phyloP scores from a whole-genome alignment of 2,329 filamentous ascomycete genomes.

The Harringtonia lauricola region DNA sequence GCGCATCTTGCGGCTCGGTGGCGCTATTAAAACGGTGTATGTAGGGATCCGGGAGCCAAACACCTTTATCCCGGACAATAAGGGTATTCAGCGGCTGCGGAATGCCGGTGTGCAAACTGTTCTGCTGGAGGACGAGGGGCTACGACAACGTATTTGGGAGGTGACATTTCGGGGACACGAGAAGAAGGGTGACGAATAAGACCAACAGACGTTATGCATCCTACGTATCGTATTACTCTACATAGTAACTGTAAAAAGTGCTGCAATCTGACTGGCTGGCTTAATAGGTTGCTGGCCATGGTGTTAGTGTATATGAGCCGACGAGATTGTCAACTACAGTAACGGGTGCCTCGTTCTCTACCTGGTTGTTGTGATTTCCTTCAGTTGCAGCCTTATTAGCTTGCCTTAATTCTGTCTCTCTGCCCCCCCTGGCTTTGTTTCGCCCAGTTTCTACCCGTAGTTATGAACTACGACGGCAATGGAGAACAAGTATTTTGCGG shows the following conservation, averaged over 20 bases:
- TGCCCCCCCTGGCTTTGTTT: slow-evolving; percentile 7
- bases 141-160: background rate
- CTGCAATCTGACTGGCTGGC: too few species aligned
- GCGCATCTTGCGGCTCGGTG: slow-evolving; percentile 6
- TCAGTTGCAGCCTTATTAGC: background rate
- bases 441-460: too few species aligned
- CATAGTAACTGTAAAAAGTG: too few species aligned
- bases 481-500: too few species aligned
- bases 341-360: too few species aligned
- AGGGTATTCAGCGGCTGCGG: slow-evolving; percentile 1
- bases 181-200: background rate
- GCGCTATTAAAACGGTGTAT: slow-evolving; percentile 8
- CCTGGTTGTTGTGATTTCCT: background rate
- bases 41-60: slow-evolving; percentile 9
- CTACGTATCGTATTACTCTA: too few species aligned
- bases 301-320: too few species aligned
- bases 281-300: too few species aligned
- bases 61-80: slow-evolving; percentile 2
- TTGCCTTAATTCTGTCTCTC: too few species aligned
- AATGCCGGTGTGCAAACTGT: slow-evolving; percentile 3
- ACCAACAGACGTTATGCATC: too few species aligned
- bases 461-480: too few species aligned
- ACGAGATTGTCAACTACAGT: too few species aligned
- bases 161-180: slow-evolving; percentile 4
- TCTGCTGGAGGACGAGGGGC: background rate